Evolutionary conservation across 1,284 basidiomycete species (phyloP), one percentile per base, ranked within the genome.

Genomic region (Fomitopsis betulina): DNA sequence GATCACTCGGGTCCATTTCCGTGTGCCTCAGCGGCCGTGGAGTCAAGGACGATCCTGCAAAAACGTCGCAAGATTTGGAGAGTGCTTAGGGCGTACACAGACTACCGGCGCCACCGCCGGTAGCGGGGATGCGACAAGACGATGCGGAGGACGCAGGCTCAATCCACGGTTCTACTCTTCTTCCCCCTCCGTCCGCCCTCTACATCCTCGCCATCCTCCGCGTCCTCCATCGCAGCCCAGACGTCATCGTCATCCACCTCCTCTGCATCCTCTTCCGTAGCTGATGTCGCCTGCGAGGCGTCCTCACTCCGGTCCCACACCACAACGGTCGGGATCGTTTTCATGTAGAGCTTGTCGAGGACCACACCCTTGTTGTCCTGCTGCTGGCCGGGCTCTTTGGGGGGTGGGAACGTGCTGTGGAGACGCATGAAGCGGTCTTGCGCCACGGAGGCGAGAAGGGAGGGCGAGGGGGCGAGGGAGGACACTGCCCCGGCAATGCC

Each of bases 361-460:
- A 93, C 80, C 50, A 79, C 74, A 1, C 91, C 91, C 67, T 85
- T 89, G 52, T 77, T 73, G 45, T 85, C 81, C 58, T 82, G 82
- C 57, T 82, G 84, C 53, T 79, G 70, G 25, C 81, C 82, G 1
- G 72, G 73, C 56, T 79, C 71, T 2, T 68, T 45, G 0, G 85
- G 82, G 8, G 84, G 85, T 6, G 85, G 73, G 49, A 80, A 80
- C 0, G 83, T 82, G 53, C 81, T 86, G 65, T 93, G 89, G 21
- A 94, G 72, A n/a, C 93, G 85, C 30, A 86, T 74, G 63, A 82
- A 90, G 37, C 89, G 82, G 69, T 93, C 90, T 38, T 85, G 75
- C 8, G 86, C 77, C 1, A 80, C 77, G 0, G 88, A 89, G 2
- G 79, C 82, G 42, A 93, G 68, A 27, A 79, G 62, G 5, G 73